Evolutionary conservation across 1,139 yeast species (phyloP), one percentile per base, ranked within the genome.

Genomic region (Candida sanyaensis): DNA sequence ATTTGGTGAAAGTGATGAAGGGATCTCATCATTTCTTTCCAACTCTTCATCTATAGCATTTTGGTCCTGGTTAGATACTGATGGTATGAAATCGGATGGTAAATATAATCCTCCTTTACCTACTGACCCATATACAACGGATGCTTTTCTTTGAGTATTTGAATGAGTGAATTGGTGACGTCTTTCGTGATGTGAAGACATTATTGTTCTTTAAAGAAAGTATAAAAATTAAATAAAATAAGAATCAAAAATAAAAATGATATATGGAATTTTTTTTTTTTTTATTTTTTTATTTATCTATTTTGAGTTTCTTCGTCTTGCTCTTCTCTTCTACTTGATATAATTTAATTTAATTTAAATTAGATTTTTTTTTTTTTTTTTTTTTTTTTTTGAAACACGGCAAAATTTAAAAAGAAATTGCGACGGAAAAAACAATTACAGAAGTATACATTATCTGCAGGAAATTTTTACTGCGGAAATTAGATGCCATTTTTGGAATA

Each of bases 21-120:
- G 30, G 38, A 47, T 51, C 21, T 51, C 57, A 11, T 60, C 61
- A 9, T 43, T 55, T 1, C 47, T 59, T 6, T 50, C 55, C 28
- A 48, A 56, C 6, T 49, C 49, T 23, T 47, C 54, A 24, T 50
- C 58, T 11, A 46, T 23, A 2, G 5, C 33, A 46, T 11, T 17
- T 37, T 37, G 11, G 17, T 43, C 33, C 24, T 27, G 51, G 31
- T 50, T 56, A 3, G 56, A 40, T 13, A 46, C 21, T 2, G 50
- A 27, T 8, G 48, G 52, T 26, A 65, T 65, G 55, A 80, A 80
- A 60, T 81, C 85, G 26, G 73, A 68, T 0, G 85, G 84, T 24
- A 77, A 60, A 46, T 67, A 80, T 8, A 81, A 63, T 0, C 84
- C 84, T 7, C 79, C 76, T 54, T 81, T 74, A 6, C 84, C 83